Evolutionary conservation across 2,329 filamentous ascomycete genomes (phyloP), one percentile per base, ranked within the genome.

Genomic region (Xylariaceae sp.): DNA sequence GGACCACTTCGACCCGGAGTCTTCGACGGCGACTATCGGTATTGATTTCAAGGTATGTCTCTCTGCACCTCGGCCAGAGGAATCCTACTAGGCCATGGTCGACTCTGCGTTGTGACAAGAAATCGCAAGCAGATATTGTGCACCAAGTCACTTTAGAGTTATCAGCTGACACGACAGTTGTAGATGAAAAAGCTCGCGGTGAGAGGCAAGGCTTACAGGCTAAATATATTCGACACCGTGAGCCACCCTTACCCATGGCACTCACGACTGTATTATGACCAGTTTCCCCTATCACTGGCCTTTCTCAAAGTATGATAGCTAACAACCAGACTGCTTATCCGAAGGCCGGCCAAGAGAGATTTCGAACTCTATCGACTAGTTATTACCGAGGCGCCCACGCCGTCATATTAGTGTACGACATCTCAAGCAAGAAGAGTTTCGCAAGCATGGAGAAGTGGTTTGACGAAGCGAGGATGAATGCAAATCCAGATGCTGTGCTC

Each of bases 1-100:
- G 50, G 74, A 79, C 57, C 74, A 77, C 54, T 80, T 78, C 54
- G 76, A 80, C 47, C 70, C 73, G 5, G 75, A 79, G 56, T 71
- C 68, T 27, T 72, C 74, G 4, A 72, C 75, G 6, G 75, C 76
- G 5, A 79, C 76, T 3, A 79, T 79, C 51, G 76, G 76, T 22
- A 75, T 79, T 48, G 76, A 80, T 55, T 79, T 76, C 61, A 76
- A 77, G 63, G 75, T 77, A 54, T 25, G 47, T 46, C 19, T 25
- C 6, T 21, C 14, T 29, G 16, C 4, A 12, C 17, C 17, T 37
- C 34, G n/a, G 12, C 6, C 41, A 27, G 21, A 25, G 25, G 17
- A n/a, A 33, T 23, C 27, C 6, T n/a, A 5, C 17, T 23, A 16
- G 25, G 23, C 35, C n/a, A n/a, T n/a, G n/a, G n/a, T n/a, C n/a